phyloP scores from a whole-genome alignment of 2,329 filamentous ascomycete species.

The Phaeosphaeria sp. region DNA sequence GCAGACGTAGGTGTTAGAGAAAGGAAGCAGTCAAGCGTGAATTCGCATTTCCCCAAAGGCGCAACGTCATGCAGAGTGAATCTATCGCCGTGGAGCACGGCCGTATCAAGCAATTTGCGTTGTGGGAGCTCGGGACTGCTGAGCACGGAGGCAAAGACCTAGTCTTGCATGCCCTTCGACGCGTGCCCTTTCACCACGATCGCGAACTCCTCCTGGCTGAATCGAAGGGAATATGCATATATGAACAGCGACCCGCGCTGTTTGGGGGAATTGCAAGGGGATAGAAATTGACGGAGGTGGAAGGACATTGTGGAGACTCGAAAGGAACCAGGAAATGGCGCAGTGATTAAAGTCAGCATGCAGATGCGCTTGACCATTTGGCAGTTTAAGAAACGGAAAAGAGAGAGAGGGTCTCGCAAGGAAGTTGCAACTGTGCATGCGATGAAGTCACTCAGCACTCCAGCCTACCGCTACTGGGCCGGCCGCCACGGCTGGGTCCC shows the following conservation, averaged over 20 bases:
- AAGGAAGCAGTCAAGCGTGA: conserved; percentile 3
- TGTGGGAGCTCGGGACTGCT: conserved; percentile 4
- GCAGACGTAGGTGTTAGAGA: neutral
- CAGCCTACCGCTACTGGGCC: neutral
- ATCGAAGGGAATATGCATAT: neutral
- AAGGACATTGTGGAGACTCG: neutral
- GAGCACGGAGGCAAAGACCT: conserved; percentile 1
- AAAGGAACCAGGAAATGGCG: neutral
- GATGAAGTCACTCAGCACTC: neutral
- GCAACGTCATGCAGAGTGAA: conserved; percentile 11
- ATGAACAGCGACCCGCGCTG: conserved; percentile 12
- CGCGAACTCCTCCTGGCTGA: neutral
- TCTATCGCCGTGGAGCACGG: conserved; percentile 23
- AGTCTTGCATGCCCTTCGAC: neutral
- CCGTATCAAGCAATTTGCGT: conserved; percentile 7
- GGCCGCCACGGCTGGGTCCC: neutral
- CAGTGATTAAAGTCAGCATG: neutral
- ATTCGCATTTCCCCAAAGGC: neutral
- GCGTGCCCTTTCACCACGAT: neutral
- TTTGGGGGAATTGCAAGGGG: neutral
- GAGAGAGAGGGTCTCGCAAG: neutral
- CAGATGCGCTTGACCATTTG: neutral
- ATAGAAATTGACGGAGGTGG: neutral
- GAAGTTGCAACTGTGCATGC: neutral
- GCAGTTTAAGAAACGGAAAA: neutral